Evolutionary conservation across 176 grass and related monocot species (phyloP).

Genomic region (Zizania latifolia): DNA sequence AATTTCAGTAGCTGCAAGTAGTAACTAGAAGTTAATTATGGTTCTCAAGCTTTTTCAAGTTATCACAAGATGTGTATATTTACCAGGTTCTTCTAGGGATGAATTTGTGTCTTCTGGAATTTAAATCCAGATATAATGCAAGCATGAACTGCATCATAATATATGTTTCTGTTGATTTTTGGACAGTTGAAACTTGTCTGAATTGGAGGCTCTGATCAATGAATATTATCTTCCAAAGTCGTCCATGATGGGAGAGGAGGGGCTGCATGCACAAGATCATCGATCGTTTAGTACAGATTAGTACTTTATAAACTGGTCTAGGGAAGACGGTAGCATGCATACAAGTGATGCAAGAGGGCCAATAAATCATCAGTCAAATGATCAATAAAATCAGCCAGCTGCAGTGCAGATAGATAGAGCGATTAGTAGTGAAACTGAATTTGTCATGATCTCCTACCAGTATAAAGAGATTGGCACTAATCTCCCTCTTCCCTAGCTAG

Average conservation of each 20-base stretch:
- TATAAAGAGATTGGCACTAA: too few species aligned
- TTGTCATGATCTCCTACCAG: too few species aligned
- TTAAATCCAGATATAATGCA: neutral
- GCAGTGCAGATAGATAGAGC: too few species aligned
- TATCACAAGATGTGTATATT: too few species aligned
- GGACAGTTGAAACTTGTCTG: conserved; percentile 45
- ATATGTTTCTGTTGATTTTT: neutral
- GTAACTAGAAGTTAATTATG: too few species aligned
- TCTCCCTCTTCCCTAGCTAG: too few species aligned
- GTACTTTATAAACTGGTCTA: neutral
- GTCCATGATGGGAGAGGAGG: too few species aligned
- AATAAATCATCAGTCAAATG: neutral
- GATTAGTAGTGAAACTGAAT: too few species aligned
- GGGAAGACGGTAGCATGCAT: neutral
- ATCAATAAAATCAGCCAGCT: neutral
- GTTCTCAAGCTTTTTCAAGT: too few species aligned
- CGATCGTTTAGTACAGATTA: neutral
- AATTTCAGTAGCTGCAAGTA: too few species aligned
- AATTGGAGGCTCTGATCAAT: conserved; percentile 3
- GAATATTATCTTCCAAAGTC: neutral
- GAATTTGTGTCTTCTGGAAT: neutral
- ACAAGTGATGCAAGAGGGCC: neutral
- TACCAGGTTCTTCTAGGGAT: too few species aligned
- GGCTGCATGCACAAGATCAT: neutral
- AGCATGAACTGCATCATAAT: neutral